Evolutionary conservation across 2,329 filamentous ascomycete genomes (phyloP).

Genomic region (Fusarium neocosmosporiellum): DNA sequence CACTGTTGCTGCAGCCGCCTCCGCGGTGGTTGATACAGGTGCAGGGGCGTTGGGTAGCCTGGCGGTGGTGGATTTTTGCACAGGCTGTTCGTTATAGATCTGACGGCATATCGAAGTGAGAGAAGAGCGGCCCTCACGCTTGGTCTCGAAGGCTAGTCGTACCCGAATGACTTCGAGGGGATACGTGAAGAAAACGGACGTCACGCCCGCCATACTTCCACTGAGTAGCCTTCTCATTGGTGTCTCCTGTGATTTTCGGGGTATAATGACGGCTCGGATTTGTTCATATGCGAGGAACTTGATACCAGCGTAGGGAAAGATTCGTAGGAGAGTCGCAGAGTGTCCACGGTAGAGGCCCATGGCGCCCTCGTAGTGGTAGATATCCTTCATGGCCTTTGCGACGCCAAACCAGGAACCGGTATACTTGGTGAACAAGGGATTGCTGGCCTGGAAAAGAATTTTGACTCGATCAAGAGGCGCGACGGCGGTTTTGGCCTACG

Average conservation of each 20-base stretch:
- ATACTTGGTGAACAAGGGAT: slow-evolving; percentile 94
- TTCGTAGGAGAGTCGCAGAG: slow-evolving; percentile 90
- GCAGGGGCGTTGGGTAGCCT: slow-evolving; percentile 44
- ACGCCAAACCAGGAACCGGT: slow-evolving; percentile 89
- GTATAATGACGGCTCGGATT: slow-evolving; percentile 83
- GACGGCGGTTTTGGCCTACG: slow-evolving; percentile 93
- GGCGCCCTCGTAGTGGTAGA: slow-evolving; percentile 79
- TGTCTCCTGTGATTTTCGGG: slow-evolving; percentile 79
- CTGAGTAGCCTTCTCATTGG: slow-evolving; percentile 78
- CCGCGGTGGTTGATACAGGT: slow-evolving; percentile 51
- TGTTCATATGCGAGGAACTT: slow-evolving; percentile 99
- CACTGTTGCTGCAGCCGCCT: slow-evolving; percentile 55
- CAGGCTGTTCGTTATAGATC: slow-evolving; percentile 83
- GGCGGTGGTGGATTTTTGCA: slow-evolving; percentile 47
- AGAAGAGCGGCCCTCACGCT: slow-evolving; percentile 74
- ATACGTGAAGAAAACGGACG: slow-evolving; percentile 96
- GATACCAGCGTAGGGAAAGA: slow-evolving; percentile 97
- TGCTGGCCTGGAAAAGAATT: slow-evolving; percentile 96
- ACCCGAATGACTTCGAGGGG: slow-evolving; percentile 94
- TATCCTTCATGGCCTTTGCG: slow-evolving; percentile 83
- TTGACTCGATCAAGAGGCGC: slow-evolving; percentile 97
- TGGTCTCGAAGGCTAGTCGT: slow-evolving; percentile 94
- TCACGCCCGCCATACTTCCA: slow-evolving; percentile 82
- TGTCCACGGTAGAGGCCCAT: slow-evolving; percentile 91
- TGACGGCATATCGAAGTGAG: slow-evolving; percentile 81